Evolutionary conservation across 495 filamentous ascomycete genomes (phyloP).

Genomic region (Penicilliopsis zonata): DNA sequence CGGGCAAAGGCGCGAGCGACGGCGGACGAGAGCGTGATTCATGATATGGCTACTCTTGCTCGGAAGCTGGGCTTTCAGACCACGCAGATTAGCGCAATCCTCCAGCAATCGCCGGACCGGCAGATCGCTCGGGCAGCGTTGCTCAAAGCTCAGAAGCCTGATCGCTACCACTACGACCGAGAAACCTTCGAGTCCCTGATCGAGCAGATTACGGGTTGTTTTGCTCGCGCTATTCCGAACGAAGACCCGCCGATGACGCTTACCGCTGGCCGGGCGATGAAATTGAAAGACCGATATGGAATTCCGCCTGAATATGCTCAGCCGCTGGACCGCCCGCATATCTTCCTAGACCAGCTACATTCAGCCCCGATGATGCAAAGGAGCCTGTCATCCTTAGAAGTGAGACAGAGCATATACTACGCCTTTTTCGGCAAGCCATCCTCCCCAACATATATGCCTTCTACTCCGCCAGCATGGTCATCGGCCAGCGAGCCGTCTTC

Average conservation of each 20-base stretch:
- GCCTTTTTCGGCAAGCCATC: conserved; percentile 2
- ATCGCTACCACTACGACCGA: conserved; percentile 15
- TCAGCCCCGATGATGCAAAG: neutral
- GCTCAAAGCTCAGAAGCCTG: conserved; percentile 16
- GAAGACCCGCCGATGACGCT: neutral
- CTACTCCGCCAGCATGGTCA: neutral
- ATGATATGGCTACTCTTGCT: conserved; percentile 17
- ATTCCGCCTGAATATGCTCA: neutral
- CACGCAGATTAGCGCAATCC: conserved; percentile 12
- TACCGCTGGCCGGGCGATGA: neutral
- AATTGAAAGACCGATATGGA: neutral
- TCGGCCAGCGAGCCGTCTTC: neutral
- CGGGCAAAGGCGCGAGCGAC: conserved; percentile 4
- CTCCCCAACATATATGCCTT: neutral
- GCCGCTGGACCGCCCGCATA: neutral
- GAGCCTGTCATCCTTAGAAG: neutral
- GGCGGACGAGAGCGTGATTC: conserved; percentile 11
- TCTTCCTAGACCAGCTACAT: conserved; percentile 1
- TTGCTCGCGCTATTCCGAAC: conserved; percentile 1
- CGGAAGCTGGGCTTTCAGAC: conserved; percentile 19
- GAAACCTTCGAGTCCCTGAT: conserved; percentile 12
- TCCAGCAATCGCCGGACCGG: conserved; percentile 16
- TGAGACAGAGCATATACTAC: neutral
- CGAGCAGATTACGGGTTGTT: conserved; percentile 2
- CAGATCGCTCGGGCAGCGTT: conserved; percentile 18